Percentiles rank a stretch among this genome's conserved stretches.
Evolutionary conservation across 2,329 filamentous ascomycete genomes (phyloP).

Genomic region (Cadophora malorum): DNA sequence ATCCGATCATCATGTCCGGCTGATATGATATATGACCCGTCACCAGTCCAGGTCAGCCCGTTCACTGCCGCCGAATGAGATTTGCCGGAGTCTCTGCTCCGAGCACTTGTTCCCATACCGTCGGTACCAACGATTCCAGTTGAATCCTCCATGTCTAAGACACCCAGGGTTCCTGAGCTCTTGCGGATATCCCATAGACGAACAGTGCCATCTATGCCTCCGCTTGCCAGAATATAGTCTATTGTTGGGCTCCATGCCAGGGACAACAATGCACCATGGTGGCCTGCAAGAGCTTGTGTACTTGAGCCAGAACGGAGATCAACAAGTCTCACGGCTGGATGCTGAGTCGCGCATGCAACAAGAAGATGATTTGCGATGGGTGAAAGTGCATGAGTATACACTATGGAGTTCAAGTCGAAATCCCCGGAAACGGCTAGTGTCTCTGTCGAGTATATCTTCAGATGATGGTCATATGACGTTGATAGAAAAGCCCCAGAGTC

Average conservation of each 20-base stretch:
- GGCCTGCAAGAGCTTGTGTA: constrained; percentile 73
- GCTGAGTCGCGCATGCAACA: constrained; percentile 87
- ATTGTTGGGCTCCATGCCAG: constrained; percentile 82
- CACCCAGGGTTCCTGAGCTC: constrained; percentile 75
- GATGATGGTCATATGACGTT: constrained; percentile 76
- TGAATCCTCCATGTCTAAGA: constrained; percentile 84
- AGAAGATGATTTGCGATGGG: constrained; percentile 75
- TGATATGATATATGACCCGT: constrained; percentile 77
- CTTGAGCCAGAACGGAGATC: constrained; percentile 83
- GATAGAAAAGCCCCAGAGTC: constrained; percentile 78
- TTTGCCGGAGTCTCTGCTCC: constrained; percentile 57
- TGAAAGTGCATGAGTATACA: constrained; percentile 81
- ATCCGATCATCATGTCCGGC: constrained; percentile 84
- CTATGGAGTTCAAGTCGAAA: constrained; percentile 71
- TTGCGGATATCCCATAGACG: constrained; percentile 88
- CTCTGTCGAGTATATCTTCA: constrained; percentile 77
- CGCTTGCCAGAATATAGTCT: constrained; percentile 82
- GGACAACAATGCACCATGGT: constrained; percentile 70
- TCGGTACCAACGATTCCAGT: constrained; percentile 64
- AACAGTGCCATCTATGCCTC: constrained; percentile 82
- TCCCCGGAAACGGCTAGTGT: constrained; percentile 65
- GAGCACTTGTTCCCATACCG: constrained; percentile 44
- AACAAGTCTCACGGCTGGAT: constrained; percentile 82
- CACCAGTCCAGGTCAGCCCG: constrained; percentile 82
- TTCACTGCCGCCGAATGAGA: constrained; percentile 87